Conservation (phyloP, 163 green algal species). For the Chloroidium sp. region DNA sequence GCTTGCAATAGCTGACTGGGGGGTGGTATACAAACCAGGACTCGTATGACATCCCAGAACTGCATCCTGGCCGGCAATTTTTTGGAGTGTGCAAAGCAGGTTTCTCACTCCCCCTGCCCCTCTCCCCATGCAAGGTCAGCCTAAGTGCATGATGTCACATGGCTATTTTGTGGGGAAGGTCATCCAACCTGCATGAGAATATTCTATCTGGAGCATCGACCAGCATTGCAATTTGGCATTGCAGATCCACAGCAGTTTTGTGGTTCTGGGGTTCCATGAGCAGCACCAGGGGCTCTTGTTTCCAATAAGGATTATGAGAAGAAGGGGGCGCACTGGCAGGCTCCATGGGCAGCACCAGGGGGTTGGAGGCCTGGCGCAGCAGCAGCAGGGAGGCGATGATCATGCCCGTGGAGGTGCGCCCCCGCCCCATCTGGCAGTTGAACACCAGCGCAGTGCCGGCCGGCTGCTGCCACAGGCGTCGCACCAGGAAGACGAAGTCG, state of each 20-base stretch:
- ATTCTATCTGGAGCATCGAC: no score
- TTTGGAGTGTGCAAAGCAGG: no score
- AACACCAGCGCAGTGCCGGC: constrained; percentile 74
- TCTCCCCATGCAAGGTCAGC: no score
- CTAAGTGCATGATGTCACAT: no score
- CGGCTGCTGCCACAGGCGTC: constrained; percentile 43
- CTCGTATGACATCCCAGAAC: no score
- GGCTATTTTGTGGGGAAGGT: no score
- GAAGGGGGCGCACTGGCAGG: neutral
- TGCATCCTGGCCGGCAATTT: no score
- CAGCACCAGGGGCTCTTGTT: neutral
- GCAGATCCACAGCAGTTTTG: neutral
- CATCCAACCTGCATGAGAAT: no score
- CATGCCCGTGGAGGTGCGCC: constrained; percentile 91
- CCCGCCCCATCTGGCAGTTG: constrained; percentile 96
- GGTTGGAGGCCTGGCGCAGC: constrained; percentile 30
- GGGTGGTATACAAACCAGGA: no score
- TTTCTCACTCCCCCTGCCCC: no score
- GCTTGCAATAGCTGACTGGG: no score
- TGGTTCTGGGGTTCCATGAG: neutral
- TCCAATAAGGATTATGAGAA: no score
- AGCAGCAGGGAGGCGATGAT: constrained; percentile 79
- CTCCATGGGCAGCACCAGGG: constrained; percentile 10
- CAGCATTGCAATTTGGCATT: neutral
- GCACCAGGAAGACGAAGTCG: constrained; percentile 69